Conservation (phyloP, 352 stramenopile genomes). For the Globisporangium middletonii region DNA sequence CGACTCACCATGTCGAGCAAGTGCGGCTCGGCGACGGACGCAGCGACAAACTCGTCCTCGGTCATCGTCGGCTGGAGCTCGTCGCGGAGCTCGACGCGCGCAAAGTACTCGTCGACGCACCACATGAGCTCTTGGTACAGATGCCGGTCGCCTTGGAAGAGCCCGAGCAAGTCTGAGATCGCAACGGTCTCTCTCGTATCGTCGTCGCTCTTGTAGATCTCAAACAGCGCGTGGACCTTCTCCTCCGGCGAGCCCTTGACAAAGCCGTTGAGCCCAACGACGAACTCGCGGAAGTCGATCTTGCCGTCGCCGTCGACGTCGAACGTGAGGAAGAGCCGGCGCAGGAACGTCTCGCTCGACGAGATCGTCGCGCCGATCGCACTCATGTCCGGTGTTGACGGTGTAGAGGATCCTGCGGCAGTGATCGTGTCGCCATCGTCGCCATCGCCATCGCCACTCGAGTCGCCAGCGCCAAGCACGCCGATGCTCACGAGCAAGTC, state of each 20-base stretch:
- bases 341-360: constrained; percentile 35
- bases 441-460: constrained; percentile 1
- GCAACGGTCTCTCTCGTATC: constrained; percentile 17
- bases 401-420: no score
- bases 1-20: constrained; percentile 34
- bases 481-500: constrained; percentile 21
- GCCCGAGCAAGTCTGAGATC: constrained; percentile 35
- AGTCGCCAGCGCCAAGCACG: not conserved
- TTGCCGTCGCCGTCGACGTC: constrained; percentile 35
- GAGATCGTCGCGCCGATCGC: constrained; percentile 39
- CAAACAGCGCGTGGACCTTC: constrained; percentile 38
- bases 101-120: constrained; percentile 45
- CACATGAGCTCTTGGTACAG: constrained; percentile 39
- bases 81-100: constrained; percentile 27
- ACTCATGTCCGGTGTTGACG: constrained; percentile 12
- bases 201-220: constrained; percentile 23
- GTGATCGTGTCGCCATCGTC: not conserved
- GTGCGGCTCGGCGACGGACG: constrained; percentile 27
- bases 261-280: constrained; percentile 39
- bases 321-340: constrained; percentile 34
- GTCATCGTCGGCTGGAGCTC: constrained; percentile 24
- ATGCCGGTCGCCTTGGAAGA: constrained; percentile 40
- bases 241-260: constrained; percentile 31
- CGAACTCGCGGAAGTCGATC: constrained; percentile 48
- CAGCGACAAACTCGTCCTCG: constrained; percentile 34